Evolutionary conservation across 768 basidiomycete genomes (phyloP).

Genomic region (Collybia mongolica): DNA sequence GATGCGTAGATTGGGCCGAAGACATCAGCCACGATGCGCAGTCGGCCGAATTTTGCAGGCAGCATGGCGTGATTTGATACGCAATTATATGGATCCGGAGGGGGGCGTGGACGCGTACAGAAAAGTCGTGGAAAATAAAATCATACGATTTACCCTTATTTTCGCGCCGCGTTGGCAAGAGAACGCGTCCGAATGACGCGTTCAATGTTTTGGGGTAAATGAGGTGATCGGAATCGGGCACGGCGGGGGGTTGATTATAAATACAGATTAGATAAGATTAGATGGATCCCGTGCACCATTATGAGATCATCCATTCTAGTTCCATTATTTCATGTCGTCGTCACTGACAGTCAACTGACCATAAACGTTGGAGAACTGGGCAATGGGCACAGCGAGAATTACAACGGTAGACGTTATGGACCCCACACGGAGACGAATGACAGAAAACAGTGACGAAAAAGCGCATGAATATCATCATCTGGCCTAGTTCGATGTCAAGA

Average conservation of each 20-base stretch:
- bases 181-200: neutral
- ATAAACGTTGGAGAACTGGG: neutral
- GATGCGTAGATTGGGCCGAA: neutral
- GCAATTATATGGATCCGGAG: too few relatives aligned
- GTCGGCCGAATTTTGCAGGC: neutral
- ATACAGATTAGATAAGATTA: neutral
- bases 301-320: neutral
- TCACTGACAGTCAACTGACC: neutral
- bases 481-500: too few relatives aligned
- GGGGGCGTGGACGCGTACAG: neutral
- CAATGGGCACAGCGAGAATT: too few relatives aligned
- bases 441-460: too few relatives aligned
- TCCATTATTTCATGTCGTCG: neutral
- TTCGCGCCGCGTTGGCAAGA: neutral
- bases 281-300: neutral
- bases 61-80: neutral
- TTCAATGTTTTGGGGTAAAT: neutral
- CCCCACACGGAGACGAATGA: too few relatives aligned
- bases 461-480: too few relatives aligned
- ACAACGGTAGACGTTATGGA: too few relatives aligned
- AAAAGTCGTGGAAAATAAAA: neutral
- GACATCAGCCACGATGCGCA: conserved; percentile 1
- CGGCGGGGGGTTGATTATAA: neutral
- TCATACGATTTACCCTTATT: neutral
- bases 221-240: neutral